Base-by-base conservation (phyloP, 257 asterid genomes). In the Rubia yunnanensis region DNA sequence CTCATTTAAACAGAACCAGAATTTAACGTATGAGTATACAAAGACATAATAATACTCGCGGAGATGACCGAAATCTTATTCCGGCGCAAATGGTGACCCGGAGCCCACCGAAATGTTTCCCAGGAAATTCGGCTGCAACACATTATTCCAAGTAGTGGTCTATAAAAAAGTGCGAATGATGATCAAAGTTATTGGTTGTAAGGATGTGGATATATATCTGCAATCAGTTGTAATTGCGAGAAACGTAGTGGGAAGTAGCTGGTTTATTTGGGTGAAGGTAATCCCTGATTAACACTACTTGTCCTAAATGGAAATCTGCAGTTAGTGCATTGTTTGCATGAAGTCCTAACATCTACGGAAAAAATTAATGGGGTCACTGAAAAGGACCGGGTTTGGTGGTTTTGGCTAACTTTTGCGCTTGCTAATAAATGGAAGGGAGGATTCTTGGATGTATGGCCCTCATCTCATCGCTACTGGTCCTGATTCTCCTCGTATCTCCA, bases 341-440 rank as follows among this genome's bases (percentile, higher is more conserved):
- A 50, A 36, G n/a, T 8, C 60, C 2, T 5, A 20, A 3, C 2
- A 18, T 59, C 50, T 44, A 27, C 52, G 17, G 34, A 68, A 4
- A 15, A 41, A 44, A 38, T 56, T 27, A 22, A 11, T 41, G 15
- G 3, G 10, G 30, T 13, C 26, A 7, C 1, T 15, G 14, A 5
- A 7, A 15, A 32, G 18, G 30, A 17, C 1, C 10, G 35, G 74
- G 52, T 18, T 63, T 59, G 41, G 54, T 61, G 28, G 49, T 56
- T 55, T 70, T 49, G 65, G 63, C 75, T 41, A 71, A 64, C 70
- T 71, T 71, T 70, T 63, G 66, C 66, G 44, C 44, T 48, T n/a
- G 31, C 10, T 57, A 65, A 39, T 72, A 32, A 72, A 65, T 72
- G 72, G 20, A 44, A 32, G 3, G 15, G 15, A 4, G 17, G 20